These are phyloP conservation scores for Mesostigma viride DNA, from an alignment of 139 green algal genomes.

Conservation along the genomic window DNA sequence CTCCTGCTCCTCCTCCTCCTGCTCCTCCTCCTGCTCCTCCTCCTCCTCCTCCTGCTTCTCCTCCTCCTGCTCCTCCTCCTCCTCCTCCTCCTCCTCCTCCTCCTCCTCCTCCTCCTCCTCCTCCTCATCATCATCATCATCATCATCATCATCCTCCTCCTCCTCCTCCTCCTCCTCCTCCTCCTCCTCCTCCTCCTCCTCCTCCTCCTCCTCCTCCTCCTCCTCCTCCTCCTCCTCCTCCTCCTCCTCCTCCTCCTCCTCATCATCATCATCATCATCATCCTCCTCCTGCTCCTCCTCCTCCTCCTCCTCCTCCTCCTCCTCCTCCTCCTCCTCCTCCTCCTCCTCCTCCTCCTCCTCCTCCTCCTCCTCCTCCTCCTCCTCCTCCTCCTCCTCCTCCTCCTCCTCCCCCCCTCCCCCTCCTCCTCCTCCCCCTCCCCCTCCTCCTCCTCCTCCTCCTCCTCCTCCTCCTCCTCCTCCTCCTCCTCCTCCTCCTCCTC, in stretches of 20 bases:
- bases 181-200: background rate
- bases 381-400: background rate
- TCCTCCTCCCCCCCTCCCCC: background rate
- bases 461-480: too few relatives aligned
- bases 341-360: background rate
- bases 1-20: too few relatives aligned
- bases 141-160: too few relatives aligned
- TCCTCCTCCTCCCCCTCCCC: too few relatives aligned
- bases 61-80: background rate
- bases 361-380: background rate
- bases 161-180: conserved; percentile 4
- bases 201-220: background rate
- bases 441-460: too few relatives aligned
- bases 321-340: background rate
- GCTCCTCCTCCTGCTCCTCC: too few relatives aligned
- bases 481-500: too few relatives aligned
- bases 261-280: too few relatives aligned
- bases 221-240: background rate
- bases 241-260: too few relatives aligned
- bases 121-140: conserved; percentile 6
- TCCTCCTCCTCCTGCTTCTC: too few relatives aligned
- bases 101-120: background rate
- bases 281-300: too few relatives aligned
- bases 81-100: background rate
- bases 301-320: background rate